Conservation (phyloP, 2,329 filamentous ascomycete genomes). For the Ceratocystis alfenasii region DNA sequence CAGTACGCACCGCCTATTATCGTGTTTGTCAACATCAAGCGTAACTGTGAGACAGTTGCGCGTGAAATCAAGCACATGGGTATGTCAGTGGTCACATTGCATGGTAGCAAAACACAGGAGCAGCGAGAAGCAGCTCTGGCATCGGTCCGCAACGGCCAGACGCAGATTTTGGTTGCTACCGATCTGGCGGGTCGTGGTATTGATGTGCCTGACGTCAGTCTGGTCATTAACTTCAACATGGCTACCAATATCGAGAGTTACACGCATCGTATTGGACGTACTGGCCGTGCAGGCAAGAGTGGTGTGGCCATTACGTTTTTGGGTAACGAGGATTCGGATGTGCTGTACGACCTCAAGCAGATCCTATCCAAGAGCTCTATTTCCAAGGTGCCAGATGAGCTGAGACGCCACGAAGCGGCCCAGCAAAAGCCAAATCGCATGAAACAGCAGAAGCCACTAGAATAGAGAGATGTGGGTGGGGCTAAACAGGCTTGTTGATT, state of each 20-base stretch:
- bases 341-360: slow-evolving; percentile 88
- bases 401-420: slow-evolving; percentile 80
- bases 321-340: slow-evolving; percentile 77
- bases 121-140: slow-evolving; percentile 88
- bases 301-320: slow-evolving; percentile 95
- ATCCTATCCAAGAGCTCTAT: slow-evolving; percentile 87
- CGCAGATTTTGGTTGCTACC: slow-evolving; percentile 85
- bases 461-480: not conserved
- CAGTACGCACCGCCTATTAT: slow-evolving; percentile 86
- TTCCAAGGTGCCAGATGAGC: slow-evolving; percentile 79
- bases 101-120: slow-evolving; percentile 94
- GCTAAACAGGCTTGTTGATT: not conserved
- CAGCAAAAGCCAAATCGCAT: slow-evolving; percentile 58
- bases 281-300: slow-evolving; percentile 91
- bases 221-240: slow-evolving; percentile 99
- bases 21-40: slow-evolving; percentile 99
- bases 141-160: slow-evolving; percentile 66
- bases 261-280: slow-evolving; percentile 92
- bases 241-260: slow-evolving; percentile 84
- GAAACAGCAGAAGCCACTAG: slow-evolving; percentile 24
- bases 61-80: slow-evolving; percentile 91
- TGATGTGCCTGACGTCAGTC: slow-evolving; percentile 82
- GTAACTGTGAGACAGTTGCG: slow-evolving; percentile 91
- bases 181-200: slow-evolving; percentile 96
- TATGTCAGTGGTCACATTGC: slow-evolving; percentile 77